Evolutionary conservation across 2,329 filamentous ascomycete species (phyloP), one percentile per base, ranked within the genome.

Genomic region (Arthrobotrys musiformis): DNA sequence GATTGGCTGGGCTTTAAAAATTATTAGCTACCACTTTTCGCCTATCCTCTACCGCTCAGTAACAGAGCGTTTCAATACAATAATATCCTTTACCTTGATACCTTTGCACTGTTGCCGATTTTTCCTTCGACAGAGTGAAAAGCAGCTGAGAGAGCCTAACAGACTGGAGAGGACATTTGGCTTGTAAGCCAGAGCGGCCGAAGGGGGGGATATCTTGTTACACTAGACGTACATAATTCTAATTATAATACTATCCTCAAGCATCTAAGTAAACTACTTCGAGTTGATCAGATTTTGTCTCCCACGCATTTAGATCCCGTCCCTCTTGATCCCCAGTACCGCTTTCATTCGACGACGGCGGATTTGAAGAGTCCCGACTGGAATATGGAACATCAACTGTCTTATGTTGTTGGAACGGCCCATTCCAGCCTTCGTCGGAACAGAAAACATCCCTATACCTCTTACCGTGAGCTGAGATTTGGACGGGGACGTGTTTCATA

Each of bases 331-430:
- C 44, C 6, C 22, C 22, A 1, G 15, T 6, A 11, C 19, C 22
- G 9, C 19, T 48, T 4, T 24, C 8, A 48, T 26, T 48, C 22
- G 19, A 13, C 19, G 22, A 11, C 2, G 22, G 22, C 11, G 22
- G 2, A 15, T 15, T 26, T n/a, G 44, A 26, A 19, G n/a, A 46
- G n/a, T 13, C 2, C 42, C 8, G 22, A 19, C 42, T 46, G 5
- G 19, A 48, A 26, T 52, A 61, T 15, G 56, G 35, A 1, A 28
- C 11, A 22, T 54, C 40, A 0, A 46, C 2, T 13, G 54, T 15
- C 3, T n/a, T 37, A n/a, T 62, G 26, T 9, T 66, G 28, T 17
- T 73, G 70, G 35, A 74, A 74, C 4, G 62, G 70, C 33, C 70
- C 62, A 13, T 42, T 9, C 62, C 62, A 74, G 6, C 54, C 66